These are phyloP conservation scores for Rauvolfia tetraphylla DNA, from an alignment of 257 asterid genomes.

Conservation along the genomic window DNA sequence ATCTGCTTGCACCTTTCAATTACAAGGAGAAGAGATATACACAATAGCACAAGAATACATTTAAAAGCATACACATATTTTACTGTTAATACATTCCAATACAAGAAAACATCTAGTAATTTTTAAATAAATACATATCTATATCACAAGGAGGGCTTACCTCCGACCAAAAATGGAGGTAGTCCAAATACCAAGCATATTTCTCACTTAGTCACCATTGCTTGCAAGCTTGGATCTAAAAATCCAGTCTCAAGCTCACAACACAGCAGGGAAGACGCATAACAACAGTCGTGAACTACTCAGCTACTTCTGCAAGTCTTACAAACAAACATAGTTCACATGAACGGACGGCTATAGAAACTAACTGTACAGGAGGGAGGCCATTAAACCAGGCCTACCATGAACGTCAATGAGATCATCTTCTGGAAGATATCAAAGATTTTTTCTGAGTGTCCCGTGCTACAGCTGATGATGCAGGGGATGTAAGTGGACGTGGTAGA, in stretches of 20 bases:
- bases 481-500: slow-evolving; percentile 1
- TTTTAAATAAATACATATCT: background rate
- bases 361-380: slow-evolving; percentile 4
- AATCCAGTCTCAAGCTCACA: background rate
- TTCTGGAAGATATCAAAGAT: background rate
- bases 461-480: background rate
- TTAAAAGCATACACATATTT: background rate
- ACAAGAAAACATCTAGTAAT: background rate
- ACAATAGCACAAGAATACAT: background rate
- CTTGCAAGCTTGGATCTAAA: background rate
- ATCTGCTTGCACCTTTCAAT: background rate
- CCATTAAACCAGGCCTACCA: background rate
- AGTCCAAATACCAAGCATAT: background rate
- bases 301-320: background rate
- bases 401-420: background rate
- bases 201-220: background rate
- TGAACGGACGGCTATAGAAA: background rate
- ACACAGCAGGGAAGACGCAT: background rate
- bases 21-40: too few relatives aligned
- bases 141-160: background rate
- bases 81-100: background rate
- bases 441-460: background rate
- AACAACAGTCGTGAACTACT: background rate
- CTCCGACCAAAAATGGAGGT: slow-evolving; percentile 8
- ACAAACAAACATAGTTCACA: background rate